These are phyloP conservation scores for Coelastrella sp. DNA, from an alignment of 139 green algal genomes.

Conservation along the genomic window DNA sequence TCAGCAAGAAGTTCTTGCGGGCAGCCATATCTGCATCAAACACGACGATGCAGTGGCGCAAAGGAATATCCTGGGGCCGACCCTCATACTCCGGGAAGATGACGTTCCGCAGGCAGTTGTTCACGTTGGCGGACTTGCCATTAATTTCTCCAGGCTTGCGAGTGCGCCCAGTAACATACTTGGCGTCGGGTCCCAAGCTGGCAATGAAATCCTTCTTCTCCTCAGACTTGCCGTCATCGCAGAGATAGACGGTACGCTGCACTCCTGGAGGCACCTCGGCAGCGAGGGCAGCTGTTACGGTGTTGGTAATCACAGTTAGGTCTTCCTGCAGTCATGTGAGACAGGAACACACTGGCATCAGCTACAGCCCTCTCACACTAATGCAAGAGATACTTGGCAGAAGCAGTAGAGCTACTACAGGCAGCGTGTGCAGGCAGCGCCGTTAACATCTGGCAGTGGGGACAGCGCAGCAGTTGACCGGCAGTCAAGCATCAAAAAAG, in stretches of 20 bases:
- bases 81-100: conserved; percentile 40
- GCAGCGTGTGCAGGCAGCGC: too few species aligned
- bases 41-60: conserved; percentile 77
- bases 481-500: too few species aligned
- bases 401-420: too few species aligned
- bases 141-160: conserved; percentile 74
- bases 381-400: too few species aligned
- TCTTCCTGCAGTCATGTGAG: conserved; percentile 39
- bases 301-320: conserved; percentile 37
- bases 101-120: conserved; percentile 51
- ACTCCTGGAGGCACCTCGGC: conserved; percentile 43
- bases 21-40: conserved; percentile 85
- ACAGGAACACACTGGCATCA: too few species aligned
- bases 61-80: conserved; percentile 55
- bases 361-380: too few species aligned
- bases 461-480: too few species aligned
- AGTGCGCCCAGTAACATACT: conserved; percentile 79
- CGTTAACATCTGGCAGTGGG: too few species aligned
- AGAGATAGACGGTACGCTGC: conserved; percentile 47
- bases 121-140: conserved; percentile 87
- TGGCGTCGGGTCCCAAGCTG: conserved; percentile 20
- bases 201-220: conserved; percentile 24
- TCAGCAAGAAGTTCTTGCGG: conserved; percentile 84
- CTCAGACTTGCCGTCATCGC: conserved; percentile 51
- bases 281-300: conserved; percentile 33